A percentile compares a stretch with the other conserved stretches of the same genome.
Conservation (phyloP, 352 stramenopile genomes). For the Aphanomyces cochlioides region DNA sequence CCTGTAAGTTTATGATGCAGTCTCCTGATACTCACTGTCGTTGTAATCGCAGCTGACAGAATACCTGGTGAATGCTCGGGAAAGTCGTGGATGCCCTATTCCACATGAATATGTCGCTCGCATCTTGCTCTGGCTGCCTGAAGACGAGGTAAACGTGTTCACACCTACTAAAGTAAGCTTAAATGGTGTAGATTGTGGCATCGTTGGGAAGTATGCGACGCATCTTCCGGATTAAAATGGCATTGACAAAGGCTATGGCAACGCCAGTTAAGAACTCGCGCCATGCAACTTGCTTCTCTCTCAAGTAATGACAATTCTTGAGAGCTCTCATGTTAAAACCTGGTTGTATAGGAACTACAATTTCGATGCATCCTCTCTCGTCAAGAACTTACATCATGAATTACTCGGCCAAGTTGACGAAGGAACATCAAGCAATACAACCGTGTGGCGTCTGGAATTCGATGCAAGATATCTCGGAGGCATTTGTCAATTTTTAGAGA, state of each 20-base stretch:
- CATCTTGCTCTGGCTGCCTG: slow-evolving; percentile 63
- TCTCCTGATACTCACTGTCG: background rate
- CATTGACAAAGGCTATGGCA: background rate
- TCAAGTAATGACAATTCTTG: slow-evolving; percentile 8
- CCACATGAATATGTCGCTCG: slow-evolving; percentile 65
- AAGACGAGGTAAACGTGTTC: slow-evolving; percentile 23
- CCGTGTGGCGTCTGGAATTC: slow-evolving; percentile 72
- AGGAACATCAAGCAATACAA: too few relatives aligned
- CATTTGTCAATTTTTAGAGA: slow-evolving; percentile 41
- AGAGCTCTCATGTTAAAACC: background rate
- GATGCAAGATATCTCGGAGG: slow-evolving; percentile 61
- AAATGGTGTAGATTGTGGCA: background rate
- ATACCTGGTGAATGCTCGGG: slow-evolving; percentile 10
- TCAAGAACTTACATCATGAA: background rate
- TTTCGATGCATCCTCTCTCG: background rate
- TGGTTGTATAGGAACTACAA: background rate
- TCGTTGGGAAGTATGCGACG: background rate
- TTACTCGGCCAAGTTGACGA: background rate
- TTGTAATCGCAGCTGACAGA: background rate
- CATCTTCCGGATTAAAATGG: slow-evolving; percentile 19
- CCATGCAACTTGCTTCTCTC: slow-evolving; percentile 17
- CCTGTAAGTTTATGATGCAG: background rate
- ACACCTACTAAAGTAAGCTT: background rate
- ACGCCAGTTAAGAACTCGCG: background rate
- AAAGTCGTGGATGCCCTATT: slow-evolving; percentile 31